phyloP scores from a whole-genome alignment of 192 early-diverging fungal species.

The Gamsiella multidivaricata region DNA sequence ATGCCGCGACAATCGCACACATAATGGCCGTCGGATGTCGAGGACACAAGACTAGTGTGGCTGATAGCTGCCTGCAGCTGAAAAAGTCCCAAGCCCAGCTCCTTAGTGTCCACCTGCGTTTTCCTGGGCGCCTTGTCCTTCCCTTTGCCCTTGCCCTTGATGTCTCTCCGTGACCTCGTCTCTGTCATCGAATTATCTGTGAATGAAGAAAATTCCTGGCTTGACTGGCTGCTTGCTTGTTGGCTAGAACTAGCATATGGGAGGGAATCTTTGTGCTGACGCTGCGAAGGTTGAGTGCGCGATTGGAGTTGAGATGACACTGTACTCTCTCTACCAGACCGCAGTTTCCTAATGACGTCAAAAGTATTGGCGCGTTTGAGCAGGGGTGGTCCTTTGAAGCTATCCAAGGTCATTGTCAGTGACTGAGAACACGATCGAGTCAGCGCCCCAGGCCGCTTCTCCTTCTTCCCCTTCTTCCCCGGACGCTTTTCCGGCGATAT shows the following conservation, averaged over 20 bases:
- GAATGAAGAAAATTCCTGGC: neutral
- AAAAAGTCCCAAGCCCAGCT: slow-evolving; percentile 14
- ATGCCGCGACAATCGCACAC: slow-evolving; percentile 28
- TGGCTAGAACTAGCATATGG: too few relatives aligned
- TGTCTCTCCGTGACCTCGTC: neutral
- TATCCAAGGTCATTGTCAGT: neutral
- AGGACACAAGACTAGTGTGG: slow-evolving; percentile 21
- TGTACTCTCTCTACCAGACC: neutral
- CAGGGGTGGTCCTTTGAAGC: neutral
- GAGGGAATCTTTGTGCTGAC: too few relatives aligned
- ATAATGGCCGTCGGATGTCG: slow-evolving; percentile 21
- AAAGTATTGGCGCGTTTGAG: slow-evolving; percentile 14
- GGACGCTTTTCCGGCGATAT: slow-evolving; percentile 16
- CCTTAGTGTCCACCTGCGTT: slow-evolving; percentile 2
- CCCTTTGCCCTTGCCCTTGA: slow-evolving; percentile 16
- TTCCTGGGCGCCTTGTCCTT: slow-evolving; percentile 14
- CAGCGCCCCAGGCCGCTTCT: neutral
- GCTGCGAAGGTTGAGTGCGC: too few relatives aligned
- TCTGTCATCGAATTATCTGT: neutral
- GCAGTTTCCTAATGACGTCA: neutral
- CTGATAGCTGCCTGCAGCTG: slow-evolving; percentile 26
- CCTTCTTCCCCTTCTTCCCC: slow-evolving; percentile 12
- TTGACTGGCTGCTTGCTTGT: neutral
- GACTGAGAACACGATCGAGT: slow-evolving; percentile 21
- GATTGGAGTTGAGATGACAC: too few relatives aligned